These are phyloP conservation scores for Melampsora americana DNA, from an alignment of 1,284 basidiomycete genomes.

Conservation along the genomic window DNA sequence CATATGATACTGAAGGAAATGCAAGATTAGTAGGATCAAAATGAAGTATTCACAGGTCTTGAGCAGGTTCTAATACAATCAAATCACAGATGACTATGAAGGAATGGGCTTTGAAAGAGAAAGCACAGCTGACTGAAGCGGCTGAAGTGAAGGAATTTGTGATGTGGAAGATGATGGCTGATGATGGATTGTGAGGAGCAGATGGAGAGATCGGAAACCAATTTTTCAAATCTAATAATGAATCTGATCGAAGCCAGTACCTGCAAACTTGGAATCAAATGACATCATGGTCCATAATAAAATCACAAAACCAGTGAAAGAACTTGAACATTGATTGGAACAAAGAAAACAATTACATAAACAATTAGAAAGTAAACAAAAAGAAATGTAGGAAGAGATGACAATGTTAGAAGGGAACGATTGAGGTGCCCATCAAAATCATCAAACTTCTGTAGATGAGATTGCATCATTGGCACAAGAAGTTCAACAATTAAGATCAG, in stretches of 20 bases:
- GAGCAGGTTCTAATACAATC: too few species aligned
- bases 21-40: too few species aligned
- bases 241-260: too few species aligned
- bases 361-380: slow-evolving; percentile 12
- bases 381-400: slow-evolving; percentile 63
- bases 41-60: too few species aligned
- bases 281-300: too few species aligned
- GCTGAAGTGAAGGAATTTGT: slow-evolving; percentile 72
- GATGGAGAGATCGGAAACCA: slow-evolving; percentile 58
- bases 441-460: slow-evolving; percentile 36
- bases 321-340: slow-evolving; percentile 19
- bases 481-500: slow-evolving; percentile 54
- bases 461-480: slow-evolving; percentile 68
- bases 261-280: too few species aligned
- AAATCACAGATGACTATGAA: slow-evolving; percentile 62
- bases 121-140: slow-evolving; percentile 68
- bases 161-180: slow-evolving; percentile 79
- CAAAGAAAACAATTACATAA: slow-evolving; percentile 1
- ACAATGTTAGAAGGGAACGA: slow-evolving; percentile 64
- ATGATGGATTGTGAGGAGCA: slow-evolving; percentile 77
- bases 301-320: slow-evolving; percentile 20
- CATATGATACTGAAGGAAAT: too few species aligned
- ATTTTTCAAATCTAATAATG: slow-evolving; percentile 55
- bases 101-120: slow-evolving; percentile 68
- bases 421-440: slow-evolving; percentile 23